Base-by-base conservation (phyloP, 2,329 filamentous ascomycete species). In the Beauveria varroae region DNA sequence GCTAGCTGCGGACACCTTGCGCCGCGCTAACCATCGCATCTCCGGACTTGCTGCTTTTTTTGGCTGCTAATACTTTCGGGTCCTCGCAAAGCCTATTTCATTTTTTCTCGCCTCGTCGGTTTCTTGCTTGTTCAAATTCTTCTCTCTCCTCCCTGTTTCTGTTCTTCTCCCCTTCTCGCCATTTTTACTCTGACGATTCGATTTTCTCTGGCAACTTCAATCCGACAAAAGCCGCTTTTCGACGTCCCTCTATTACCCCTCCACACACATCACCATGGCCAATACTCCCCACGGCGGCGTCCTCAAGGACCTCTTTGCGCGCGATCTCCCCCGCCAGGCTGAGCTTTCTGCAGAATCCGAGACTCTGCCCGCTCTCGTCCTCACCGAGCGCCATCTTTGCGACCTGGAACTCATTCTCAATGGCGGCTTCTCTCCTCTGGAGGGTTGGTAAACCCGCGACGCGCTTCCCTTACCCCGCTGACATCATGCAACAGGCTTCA, bases 331-430 rank as follows among this genome's bases (percentile, higher is more conserved):
- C 68, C 87, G 89, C 72, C 88, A 95, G 67, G 82, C 82, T 65
- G 81, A 96, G 80, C 89, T 99, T 65, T 79, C 81, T 61, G 85
- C 84, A 52, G 95, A 99, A 79, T 90, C 93, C 47, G 93, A 96
- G 81, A 88, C 74, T 37, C 86, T 98, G 51, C 91, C 92, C 43
- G 90, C 93, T 43, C 82, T 99, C 68, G 79, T 89, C 63, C 86
- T 99, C 67, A 89, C 85, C 57, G 95, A 99, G 83, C 88, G 95
- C 71, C 95, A 99, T 79, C 87, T 99, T 55, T 99, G 95, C 79
- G 95, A 99, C 83, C 84, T 99, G 68, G 95, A 99, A 79, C 79
- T 99, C 77, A 92, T 99, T 72, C 87, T 99, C 76, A 98, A 92
- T 76, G 95, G 95, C 74, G 95, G 95, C 67, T 99, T 99, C 81